Percentiles rank a stretch among this genome's conserved stretches.
Conservation (phyloP, 805 yeast species). For the Starmerella asiatica region DNA sequence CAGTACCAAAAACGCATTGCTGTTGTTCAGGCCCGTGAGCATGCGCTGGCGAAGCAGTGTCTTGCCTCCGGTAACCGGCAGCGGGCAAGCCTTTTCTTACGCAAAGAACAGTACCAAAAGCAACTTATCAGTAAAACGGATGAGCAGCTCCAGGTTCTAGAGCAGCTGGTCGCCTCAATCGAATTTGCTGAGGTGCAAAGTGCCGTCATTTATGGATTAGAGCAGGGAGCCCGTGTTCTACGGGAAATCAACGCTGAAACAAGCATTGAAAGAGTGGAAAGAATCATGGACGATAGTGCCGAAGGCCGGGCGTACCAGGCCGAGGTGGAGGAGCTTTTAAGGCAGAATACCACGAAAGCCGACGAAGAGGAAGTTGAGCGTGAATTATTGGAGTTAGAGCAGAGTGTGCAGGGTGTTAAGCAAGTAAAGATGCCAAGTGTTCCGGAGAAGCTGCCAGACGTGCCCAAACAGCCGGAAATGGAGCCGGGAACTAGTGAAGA, state of each 20-base stretch:
- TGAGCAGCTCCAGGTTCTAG: conserved; percentile 66
- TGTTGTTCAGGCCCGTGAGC: conserved; percentile 47
- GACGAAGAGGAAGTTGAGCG: conserved; percentile 27
- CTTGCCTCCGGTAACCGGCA: conserved; percentile 40
- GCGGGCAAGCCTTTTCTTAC: conserved; percentile 54
- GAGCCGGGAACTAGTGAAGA: not conserved
- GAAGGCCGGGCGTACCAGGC: conserved; percentile 72
- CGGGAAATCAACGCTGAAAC: conserved; percentile 65
- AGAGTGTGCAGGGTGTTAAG: not conserved
- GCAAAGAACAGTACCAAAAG: conserved; percentile 72
- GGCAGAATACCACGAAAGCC: conserved; percentile 27
- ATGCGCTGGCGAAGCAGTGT: conserved; percentile 43
- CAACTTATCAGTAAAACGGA: conserved; percentile 55
- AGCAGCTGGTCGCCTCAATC: conserved; percentile 47
- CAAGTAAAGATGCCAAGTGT: not conserved
- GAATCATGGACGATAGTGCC: conserved; percentile 67
- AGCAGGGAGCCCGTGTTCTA: conserved; percentile 67
- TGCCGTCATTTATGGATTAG: conserved; percentile 67
- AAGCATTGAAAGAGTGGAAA: conserved; percentile 65
- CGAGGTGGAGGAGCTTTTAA: conserved; percentile 30
- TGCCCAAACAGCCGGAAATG: not conserved
- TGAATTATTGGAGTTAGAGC: conserved; percentile 18
- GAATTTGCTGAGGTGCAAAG: conserved; percentile 84
- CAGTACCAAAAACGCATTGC: conserved; percentile 54
- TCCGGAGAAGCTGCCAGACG: no score